Conservation (phyloP, 345 rosid genomes). For the Camelina neglecta region DNA sequence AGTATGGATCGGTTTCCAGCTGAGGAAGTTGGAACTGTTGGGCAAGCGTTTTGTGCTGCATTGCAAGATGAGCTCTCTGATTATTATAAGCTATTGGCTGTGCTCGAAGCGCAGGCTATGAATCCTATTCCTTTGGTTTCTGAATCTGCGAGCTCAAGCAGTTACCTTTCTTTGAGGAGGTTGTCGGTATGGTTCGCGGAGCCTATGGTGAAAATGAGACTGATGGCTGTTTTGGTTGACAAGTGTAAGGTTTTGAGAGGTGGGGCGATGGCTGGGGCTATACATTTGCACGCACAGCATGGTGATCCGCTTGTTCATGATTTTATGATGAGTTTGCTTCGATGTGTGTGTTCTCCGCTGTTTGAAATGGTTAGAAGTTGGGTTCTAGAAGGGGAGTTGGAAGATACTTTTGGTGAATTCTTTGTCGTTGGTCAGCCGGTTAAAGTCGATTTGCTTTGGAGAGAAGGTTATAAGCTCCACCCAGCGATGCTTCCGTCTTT, state of each 20-base stretch:
- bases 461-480: constrained; percentile 93
- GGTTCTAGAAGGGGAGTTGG: constrained; percentile 99
- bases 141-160: constrained; percentile 62
- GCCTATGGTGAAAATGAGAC: constrained; percentile 95
- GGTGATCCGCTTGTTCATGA: constrained; percentile 92
- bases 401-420: constrained; percentile 89
- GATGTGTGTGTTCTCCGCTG: constrained; percentile 88
- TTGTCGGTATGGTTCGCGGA: constrained; percentile 92
- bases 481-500: constrained; percentile 90
- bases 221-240: constrained; percentile 97
- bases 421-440: constrained; percentile 90
- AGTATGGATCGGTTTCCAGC: constrained; percentile 81
- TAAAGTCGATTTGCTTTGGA: constrained; percentile 96
- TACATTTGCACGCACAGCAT: constrained; percentile 94
- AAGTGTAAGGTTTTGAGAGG: constrained; percentile 90
- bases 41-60: constrained; percentile 97
- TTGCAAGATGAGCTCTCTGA: constrained; percentile 88
- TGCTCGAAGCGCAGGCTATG: constrained; percentile 88
- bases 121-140: constrained; percentile 92
- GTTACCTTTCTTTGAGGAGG: constrained; percentile 87
- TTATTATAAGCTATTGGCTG: constrained; percentile 88
- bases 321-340: constrained; percentile 84
- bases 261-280: constrained; percentile 97
- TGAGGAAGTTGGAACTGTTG: constrained; percentile 87
- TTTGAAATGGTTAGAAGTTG: constrained; percentile 99